A percentile compares a stretch with the other conserved stretches of the same genome.
Conservation (phyloP, 148 eudicot genomes). For the Fagopyrum esculentum region DNA sequence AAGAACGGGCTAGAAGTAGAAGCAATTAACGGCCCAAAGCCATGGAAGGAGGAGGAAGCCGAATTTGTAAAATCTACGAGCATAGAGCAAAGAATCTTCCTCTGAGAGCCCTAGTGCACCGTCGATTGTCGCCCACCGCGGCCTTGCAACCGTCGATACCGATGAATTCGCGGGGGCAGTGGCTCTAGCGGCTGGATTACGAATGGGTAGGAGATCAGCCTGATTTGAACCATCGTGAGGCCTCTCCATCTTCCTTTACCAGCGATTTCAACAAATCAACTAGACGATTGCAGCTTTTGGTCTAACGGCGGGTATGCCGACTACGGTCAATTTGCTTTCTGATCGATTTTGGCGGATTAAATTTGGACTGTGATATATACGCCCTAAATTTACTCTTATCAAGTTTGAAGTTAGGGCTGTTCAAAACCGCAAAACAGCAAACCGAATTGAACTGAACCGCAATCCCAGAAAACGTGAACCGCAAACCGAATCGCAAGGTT, state of each 20-base stretch:
- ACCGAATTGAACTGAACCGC: too few relatives aligned
- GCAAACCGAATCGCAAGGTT: too few relatives aligned
- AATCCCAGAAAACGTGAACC: too few relatives aligned
- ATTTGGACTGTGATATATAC: too few relatives aligned
- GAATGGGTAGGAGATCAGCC: constrained; percentile 26
- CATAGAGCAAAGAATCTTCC: constrained; percentile 48
- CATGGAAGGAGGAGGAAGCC: constrained; percentile 76
- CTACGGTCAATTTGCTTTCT: too few relatives aligned
- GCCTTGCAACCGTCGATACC: constrained; percentile 7
- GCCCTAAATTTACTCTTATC: too few relatives aligned
- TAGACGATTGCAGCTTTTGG: too few relatives aligned
- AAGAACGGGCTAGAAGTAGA: constrained; percentile 92
- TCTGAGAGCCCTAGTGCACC: constrained; percentile 71
- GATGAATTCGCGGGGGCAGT: background rate
- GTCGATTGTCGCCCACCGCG: constrained; percentile 77
- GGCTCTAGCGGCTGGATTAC: constrained; percentile 16
- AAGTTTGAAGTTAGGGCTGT: too few relatives aligned
- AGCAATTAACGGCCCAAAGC: constrained; percentile 91
- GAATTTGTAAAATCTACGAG: constrained; percentile 67
- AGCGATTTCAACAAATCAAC: too few relatives aligned
- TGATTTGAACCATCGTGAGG: constrained; percentile 17
- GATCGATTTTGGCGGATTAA: too few relatives aligned
- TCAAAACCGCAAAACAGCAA: too few relatives aligned
- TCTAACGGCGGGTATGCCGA: too few relatives aligned
- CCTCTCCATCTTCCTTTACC: constrained; percentile 27